Evolutionary conservation across 306 rosid species (phyloP).

Genomic region (Trifolium dubium): DNA sequence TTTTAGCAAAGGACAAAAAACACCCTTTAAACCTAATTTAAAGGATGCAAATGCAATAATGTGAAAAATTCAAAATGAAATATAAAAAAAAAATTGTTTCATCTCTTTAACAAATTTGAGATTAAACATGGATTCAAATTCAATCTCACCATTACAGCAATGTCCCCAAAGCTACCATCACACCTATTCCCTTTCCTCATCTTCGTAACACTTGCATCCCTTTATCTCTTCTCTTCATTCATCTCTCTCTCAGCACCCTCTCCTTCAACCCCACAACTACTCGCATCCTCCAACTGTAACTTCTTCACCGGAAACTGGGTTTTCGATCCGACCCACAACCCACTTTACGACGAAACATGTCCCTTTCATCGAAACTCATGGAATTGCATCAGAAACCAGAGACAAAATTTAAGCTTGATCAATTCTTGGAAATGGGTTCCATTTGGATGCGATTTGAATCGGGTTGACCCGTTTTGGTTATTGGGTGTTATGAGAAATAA

Average conservation of each 20-base stretch:
- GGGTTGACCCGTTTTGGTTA: slow-evolving; percentile 69
- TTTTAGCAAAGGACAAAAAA: no score
- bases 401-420: slow-evolving; percentile 67
- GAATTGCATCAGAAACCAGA: slow-evolving; percentile 84
- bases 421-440: slow-evolving; percentile 90
- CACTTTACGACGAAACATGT: slow-evolving; percentile 75
- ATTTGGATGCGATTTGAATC: slow-evolving; percentile 54
- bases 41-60: no score
- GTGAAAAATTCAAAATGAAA: not conserved
- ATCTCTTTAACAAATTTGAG: not conserved
- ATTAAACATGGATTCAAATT: not conserved
- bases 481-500: slow-evolving; percentile 65
- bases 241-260: slow-evolving; percentile 46
- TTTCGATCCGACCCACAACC: slow-evolving; percentile 61
- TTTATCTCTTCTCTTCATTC: slow-evolving; percentile 56
- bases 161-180: slow-evolving; percentile 66
- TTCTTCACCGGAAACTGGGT: slow-evolving; percentile 67
- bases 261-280: slow-evolving; percentile 30
- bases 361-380: slow-evolving; percentile 92
- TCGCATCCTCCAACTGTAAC: slow-evolving; percentile 52
- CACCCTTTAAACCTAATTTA: no score
- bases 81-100: not conserved
- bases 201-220: slow-evolving; percentile 52
- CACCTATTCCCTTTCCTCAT: slow-evolving; percentile 69
- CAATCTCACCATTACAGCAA: slow-evolving; percentile 17